These are phyloP conservation scores for Aquilaria malaccensis DNA, from an alignment of 345 rosid species.

Conservation along the genomic window DNA sequence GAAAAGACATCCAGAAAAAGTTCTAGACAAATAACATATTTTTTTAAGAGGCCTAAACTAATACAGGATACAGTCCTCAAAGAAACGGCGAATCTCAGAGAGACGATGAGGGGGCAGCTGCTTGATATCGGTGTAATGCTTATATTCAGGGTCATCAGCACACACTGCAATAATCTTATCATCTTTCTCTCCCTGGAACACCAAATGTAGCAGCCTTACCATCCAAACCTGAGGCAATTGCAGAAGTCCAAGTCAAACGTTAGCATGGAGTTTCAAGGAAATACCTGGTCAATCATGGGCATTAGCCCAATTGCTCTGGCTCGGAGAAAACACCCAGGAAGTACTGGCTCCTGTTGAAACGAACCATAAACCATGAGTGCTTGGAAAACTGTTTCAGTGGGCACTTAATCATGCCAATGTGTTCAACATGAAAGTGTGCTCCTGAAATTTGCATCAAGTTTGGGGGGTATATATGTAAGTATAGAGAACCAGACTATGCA, in stretches of 20 bases:
- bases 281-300: slow-evolving; percentile 99
- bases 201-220: slow-evolving; percentile 6
- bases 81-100: slow-evolving; percentile 86
- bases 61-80: slow-evolving; percentile 83
- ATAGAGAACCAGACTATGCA: no score
- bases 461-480: no score
- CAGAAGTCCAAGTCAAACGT: neutral
- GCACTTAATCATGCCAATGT: no score
- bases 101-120: slow-evolving; percentile 96
- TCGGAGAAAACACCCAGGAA: slow-evolving; percentile 91
- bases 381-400: no score
- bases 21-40: neutral
- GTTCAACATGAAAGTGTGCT: no score
- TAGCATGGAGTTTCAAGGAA: neutral
- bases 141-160: slow-evolving; percentile 96
- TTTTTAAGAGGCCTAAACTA: neutral
- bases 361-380: neutral
- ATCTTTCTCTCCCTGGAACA: slow-evolving; percentile 83
- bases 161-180: slow-evolving; percentile 98
- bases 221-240: neutral
- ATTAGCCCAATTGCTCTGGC: slow-evolving; percentile 95
- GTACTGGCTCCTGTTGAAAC: slow-evolving; percentile 76
- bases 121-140: slow-evolving; percentile 77
- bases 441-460: no score
- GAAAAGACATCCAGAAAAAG: neutral